Conservation (phyloP, 345 rosid genomes). For the Bruguiera parviflora region DNA sequence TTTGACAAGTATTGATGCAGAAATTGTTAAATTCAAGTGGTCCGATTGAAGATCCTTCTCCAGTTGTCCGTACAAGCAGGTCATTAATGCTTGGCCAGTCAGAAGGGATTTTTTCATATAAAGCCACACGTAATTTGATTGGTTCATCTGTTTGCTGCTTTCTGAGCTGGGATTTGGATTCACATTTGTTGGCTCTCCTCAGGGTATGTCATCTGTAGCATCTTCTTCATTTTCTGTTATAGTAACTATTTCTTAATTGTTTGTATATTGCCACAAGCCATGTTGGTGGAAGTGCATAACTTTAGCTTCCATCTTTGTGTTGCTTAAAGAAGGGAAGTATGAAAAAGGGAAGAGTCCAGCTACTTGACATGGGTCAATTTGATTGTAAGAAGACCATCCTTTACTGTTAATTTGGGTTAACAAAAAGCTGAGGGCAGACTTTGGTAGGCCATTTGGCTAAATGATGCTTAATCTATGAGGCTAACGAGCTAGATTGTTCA, state of each 20-base stretch:
- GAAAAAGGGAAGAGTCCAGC: neutral
- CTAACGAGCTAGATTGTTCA: neutral
- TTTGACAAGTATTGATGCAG: conserved; percentile 53
- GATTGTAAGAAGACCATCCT: neutral
- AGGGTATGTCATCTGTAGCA: conserved; percentile 45
- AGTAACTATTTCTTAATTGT: neutral
- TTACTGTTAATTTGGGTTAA: no score
- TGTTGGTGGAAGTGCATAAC: neutral
- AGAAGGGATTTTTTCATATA: conserved; percentile 74
- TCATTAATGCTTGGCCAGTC: conserved; percentile 61
- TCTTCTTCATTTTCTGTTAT: neutral
- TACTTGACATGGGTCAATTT: neutral
- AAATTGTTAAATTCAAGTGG: conserved; percentile 65
- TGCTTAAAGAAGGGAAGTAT: neutral
- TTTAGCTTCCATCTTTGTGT: neutral
- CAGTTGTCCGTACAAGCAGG: conserved; percentile 61
- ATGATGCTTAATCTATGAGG: neutral
- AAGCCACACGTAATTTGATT: conserved; percentile 67
- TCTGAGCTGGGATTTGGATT: conserved; percentile 65
- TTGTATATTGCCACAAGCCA: neutral
- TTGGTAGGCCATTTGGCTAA: no score
- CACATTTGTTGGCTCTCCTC: conserved; percentile 64
- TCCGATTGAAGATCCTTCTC: conserved; percentile 89
- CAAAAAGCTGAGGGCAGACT: no score
- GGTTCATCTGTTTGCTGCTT: conserved; percentile 70